phyloP scores from a whole-genome alignment of 148 eudicot species.

The Vaccinium macrocarpon region DNA sequence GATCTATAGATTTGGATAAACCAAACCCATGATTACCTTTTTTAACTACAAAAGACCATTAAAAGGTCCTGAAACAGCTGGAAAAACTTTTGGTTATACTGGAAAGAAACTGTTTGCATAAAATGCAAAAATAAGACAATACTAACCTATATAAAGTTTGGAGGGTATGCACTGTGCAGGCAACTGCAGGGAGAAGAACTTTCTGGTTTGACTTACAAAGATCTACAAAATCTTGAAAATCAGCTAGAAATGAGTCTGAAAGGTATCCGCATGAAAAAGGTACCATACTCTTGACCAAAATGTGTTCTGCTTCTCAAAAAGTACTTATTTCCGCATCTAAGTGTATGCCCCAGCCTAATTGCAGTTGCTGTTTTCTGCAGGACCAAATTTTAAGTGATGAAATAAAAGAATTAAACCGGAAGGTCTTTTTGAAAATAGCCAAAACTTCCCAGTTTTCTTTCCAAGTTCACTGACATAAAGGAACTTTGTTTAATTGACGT shows the following conservation, averaged over 20 bases:
- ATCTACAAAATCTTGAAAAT: conserved; percentile 68
- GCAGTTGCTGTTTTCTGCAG: conserved; percentile 42
- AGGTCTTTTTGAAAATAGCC: conserved; percentile 35
- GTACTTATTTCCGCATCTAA: not conserved
- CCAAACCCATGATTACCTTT: not conserved
- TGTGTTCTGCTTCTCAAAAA: not conserved
- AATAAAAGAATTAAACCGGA: conserved; percentile 54
- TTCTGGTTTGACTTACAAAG: conserved; percentile 64
- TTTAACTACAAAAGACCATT: not conserved
- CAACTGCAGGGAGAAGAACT: conserved; percentile 76
- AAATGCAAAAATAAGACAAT: not conserved
- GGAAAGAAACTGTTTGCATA: not conserved
- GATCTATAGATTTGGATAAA: not conserved
- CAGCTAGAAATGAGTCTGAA: conserved; percentile 66
- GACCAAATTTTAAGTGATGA: conserved; percentile 56
- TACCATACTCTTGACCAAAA: conserved; percentile 7
- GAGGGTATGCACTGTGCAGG: conserved; percentile 42
- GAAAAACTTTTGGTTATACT: not conserved
- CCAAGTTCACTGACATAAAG: not conserved
- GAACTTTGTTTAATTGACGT: conserved; percentile 15
- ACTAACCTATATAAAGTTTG: not conserved
- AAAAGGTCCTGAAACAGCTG: not conserved
- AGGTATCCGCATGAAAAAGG: conserved; percentile 64
- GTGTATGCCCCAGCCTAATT: conserved; percentile 9
- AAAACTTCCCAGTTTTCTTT: not conserved